Conservation (phyloP, 2,329 filamentous ascomycete genomes). For the Beauveria sp. region DNA sequence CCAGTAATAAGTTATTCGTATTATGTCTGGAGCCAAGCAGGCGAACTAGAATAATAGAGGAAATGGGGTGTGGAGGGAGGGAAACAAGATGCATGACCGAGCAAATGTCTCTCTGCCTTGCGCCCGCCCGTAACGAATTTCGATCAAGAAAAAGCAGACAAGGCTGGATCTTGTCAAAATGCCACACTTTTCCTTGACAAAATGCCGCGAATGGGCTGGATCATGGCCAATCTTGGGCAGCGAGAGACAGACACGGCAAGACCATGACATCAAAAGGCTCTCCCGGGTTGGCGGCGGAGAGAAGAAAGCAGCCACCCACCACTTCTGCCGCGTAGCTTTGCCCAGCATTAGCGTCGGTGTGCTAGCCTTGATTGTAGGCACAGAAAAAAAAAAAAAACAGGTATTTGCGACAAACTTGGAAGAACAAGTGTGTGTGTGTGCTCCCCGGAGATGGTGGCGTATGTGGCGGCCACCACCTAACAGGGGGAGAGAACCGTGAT, state of each 20-base stretch:
- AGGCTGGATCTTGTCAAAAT: background rate
- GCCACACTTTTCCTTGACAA: background rate
- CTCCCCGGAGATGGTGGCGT: background rate
- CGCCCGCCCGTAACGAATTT: background rate
- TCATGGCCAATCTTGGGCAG: background rate
- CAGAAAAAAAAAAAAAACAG: background rate
- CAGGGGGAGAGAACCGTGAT: background rate
- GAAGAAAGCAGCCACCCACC: too few species aligned
- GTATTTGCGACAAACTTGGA: background rate
- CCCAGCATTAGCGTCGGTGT: constrained; percentile 1
- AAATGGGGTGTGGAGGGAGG: background rate
- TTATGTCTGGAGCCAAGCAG: too few species aligned
- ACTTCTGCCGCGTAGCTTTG: background rate
- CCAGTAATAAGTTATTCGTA: too few species aligned
- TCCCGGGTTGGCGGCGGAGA: background rate
- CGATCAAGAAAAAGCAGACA: background rate
- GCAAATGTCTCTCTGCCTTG: background rate
- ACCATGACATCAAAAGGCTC: constrained; percentile 1
- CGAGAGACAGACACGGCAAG: background rate
- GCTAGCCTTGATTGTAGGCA: background rate
- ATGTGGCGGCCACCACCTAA: background rate
- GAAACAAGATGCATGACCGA: background rate
- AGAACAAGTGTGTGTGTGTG: background rate
- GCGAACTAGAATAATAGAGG: background rate
- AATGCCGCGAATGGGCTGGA: background rate